Evolutionary conservation across 2,329 filamentous ascomycete species (phyloP).

Genomic region (Penicillium rolfsii): DNA sequence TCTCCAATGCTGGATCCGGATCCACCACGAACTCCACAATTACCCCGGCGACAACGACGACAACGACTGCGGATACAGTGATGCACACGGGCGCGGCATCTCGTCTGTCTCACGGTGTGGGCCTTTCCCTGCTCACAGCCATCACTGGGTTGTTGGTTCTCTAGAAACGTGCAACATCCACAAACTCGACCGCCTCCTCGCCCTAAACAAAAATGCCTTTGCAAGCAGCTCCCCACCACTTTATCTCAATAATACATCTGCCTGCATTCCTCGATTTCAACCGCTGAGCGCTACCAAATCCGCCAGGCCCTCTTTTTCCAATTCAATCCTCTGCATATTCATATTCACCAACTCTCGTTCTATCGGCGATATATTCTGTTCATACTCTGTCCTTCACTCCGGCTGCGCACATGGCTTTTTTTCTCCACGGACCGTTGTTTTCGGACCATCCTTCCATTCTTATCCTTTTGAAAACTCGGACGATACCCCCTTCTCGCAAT

Average conservation of each 20-base stretch:
- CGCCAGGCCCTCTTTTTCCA: background rate
- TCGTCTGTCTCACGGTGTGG: slow-evolving; percentile 17
- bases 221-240: too few relatives aligned
- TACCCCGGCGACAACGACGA: slow-evolving; percentile 7
- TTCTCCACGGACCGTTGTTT: background rate
- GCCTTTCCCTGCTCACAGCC: slow-evolving; percentile 23
- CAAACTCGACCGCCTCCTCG: background rate
- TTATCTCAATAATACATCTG: background rate
- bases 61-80: slow-evolving; percentile 12
- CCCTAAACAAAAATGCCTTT: background rate
- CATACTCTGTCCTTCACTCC: background rate
- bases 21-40: slow-evolving; percentile 8
- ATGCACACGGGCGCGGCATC: slow-evolving; percentile 18
- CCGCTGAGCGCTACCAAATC: background rate
- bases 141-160: slow-evolving; percentile 19
- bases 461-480: slow-evolving; percentile 7
- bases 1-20: background rate
- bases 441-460: background rate
- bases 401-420: background rate
- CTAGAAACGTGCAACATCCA: slow-evolving; percentile 1
- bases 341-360: slow-evolving; percentile 8
- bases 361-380: background rate
- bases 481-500: slow-evolving; percentile 23
- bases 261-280: background rate
- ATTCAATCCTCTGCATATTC: background rate